phyloP scores from a whole-genome alignment of 1,284 basidiomycete genomes.

The Jaminaea rosea region DNA sequence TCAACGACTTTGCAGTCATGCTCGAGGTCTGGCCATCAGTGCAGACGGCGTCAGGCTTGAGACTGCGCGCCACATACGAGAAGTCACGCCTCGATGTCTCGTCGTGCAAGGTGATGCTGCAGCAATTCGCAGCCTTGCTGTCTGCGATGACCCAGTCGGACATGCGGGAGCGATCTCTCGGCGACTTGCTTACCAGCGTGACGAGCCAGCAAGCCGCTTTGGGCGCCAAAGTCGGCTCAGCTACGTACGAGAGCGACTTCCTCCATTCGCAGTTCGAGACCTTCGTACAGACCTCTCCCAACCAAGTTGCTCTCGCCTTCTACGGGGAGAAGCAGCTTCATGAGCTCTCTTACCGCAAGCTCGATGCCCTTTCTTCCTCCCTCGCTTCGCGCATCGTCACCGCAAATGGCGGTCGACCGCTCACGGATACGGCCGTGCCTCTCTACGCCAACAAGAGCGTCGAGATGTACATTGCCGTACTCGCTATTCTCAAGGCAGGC shows the following conservation, averaged over 20 bases:
- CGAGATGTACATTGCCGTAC: constrained; percentile 9
- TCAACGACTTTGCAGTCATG: constrained; percentile 14
- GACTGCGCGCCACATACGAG: constrained; percentile 7
- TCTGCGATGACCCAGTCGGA: too few species aligned
- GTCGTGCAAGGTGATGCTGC: neutral
- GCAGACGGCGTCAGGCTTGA: neutral
- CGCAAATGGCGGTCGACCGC: neutral
- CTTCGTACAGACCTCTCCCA: neutral
- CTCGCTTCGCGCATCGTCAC: constrained; percentile 4
- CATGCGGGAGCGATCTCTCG: neutral
- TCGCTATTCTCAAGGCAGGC: constrained; percentile 13
- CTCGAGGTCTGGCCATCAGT: constrained; percentile 13
- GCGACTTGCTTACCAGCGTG: neutral
- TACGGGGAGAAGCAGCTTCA: too few species aligned
- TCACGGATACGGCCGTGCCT: constrained; percentile 7
- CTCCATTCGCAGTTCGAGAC: constrained; percentile 10
- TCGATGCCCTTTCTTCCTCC: constrained; percentile 2
- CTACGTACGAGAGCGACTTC: neutral
- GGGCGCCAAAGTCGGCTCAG: neutral
- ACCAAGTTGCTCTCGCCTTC: constrained; percentile 8
- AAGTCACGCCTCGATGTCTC: neutral
- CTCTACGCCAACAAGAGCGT: constrained; percentile 9
- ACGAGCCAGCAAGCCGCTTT: too few species aligned
- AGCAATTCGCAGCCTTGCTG: neutral
- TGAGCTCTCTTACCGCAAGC: constrained; percentile 8